These are phyloP conservation scores for Medicago ruthenica DNA, from an alignment of 306 rosid species.

Conservation along the genomic window DNA sequence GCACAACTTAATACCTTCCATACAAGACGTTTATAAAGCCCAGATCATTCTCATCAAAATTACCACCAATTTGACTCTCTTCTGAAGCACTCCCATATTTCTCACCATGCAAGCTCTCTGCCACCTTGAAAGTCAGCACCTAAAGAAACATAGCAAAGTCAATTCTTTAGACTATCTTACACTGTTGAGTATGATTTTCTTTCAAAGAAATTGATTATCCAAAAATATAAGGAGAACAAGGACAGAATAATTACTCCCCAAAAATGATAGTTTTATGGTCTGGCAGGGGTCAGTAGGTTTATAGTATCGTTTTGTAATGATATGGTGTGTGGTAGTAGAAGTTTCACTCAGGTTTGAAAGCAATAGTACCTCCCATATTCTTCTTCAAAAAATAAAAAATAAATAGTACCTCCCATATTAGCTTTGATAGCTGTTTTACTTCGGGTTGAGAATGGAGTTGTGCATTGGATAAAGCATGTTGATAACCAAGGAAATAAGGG, in stretches of 20 bases:
- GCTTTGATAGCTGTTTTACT: no score
- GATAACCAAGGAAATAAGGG: slow-evolving; percentile 20
- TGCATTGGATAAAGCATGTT: neutral
- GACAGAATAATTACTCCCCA: slow-evolving; percentile 10
- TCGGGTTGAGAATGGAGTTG: neutral
- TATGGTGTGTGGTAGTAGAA: neutral
- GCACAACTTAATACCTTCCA: slow-evolving; percentile 71
- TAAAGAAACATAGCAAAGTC: slow-evolving; percentile 47
- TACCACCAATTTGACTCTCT: slow-evolving; percentile 54
- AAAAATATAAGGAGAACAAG: slow-evolving; percentile 21
- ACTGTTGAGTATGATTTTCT: slow-evolving; percentile 11
- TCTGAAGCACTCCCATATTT: slow-evolving; percentile 51
- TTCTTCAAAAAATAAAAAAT: no score
- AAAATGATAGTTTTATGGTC: slow-evolving; percentile 7
- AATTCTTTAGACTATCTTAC: slow-evolving; percentile 35
- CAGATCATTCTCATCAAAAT: slow-evolving; percentile 62
- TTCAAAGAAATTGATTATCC: neutral
- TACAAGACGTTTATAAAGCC: slow-evolving; percentile 72
- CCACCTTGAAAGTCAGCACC: slow-evolving; percentile 71
- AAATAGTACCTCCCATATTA: no score
- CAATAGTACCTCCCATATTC: neutral
- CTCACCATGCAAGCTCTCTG: slow-evolving; percentile 51
- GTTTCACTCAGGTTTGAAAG: slow-evolving; percentile 9
- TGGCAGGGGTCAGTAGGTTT: neutral
- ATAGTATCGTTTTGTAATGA: slow-evolving; percentile 23